Conservation (phyloP, 257 asterid species). For the Solanum virginianum region DNA sequence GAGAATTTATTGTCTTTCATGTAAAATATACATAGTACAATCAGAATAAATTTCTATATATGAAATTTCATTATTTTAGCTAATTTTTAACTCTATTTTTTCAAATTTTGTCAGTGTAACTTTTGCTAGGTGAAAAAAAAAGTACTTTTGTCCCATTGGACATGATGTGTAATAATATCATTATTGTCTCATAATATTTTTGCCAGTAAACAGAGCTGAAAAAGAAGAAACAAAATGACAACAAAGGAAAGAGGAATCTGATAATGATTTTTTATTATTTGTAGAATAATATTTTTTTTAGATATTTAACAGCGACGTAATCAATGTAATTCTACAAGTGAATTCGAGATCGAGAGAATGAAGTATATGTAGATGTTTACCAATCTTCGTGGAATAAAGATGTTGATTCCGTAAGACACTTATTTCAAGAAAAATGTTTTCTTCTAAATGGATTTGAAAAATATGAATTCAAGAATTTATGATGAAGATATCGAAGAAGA, state of each 20-base stretch:
- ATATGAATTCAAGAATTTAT: too few species aligned
- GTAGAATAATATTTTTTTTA: too few species aligned
- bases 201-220: not conserved
- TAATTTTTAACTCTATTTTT: not conserved
- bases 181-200: not conserved
- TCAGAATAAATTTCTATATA: not conserved
- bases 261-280: too few species aligned
- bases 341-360: too few species aligned
- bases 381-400: too few species aligned
- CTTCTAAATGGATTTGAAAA: too few species aligned
- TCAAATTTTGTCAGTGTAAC: not conserved
- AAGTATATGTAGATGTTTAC: too few species aligned
- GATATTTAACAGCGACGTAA: too few species aligned
- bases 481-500: too few species aligned
- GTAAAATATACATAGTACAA: not conserved
- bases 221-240: not conserved
- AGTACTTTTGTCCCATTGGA: not conserved
- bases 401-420: not conserved
- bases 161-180: not conserved
- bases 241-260: not conserved
- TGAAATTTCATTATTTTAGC: not conserved
- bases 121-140: not conserved
- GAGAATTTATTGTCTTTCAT: not conserved
- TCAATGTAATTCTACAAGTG: too few species aligned
- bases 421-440: too few species aligned